Evolutionary conservation across 805 yeast species (phyloP).

Genomic region (Lipomyces oligophaga): DNA sequence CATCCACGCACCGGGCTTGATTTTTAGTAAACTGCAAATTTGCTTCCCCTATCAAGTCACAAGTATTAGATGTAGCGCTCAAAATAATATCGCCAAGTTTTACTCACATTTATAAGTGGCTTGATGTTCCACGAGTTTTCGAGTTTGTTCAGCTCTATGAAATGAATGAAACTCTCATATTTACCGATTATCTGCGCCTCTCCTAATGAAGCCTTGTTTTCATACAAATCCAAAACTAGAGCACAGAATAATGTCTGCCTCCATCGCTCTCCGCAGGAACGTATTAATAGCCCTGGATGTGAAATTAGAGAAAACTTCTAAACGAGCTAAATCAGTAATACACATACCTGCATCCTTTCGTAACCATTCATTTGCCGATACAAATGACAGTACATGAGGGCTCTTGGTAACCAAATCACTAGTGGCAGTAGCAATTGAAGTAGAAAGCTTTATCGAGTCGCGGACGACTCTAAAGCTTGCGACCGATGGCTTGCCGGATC

Average conservation of each 20-base stretch:
- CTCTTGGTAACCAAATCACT: too few species aligned
- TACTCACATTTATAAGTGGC: slow-evolving; percentile 59
- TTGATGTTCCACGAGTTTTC: slow-evolving; percentile 48
- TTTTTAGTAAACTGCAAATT: slow-evolving; percentile 47
- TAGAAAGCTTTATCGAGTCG: slow-evolving; percentile 68
- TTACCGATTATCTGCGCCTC: not conserved
- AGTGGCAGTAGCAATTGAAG: slow-evolving; percentile 40
- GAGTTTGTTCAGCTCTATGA: slow-evolving; percentile 40
- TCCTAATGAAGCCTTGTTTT: not conserved
- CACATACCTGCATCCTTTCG: slow-evolving; percentile 33
- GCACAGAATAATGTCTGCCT: slow-evolving; percentile 42
- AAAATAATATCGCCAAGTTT: not conserved
- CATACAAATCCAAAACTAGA: slow-evolving; percentile 26
- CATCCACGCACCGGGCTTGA: slow-evolving; percentile 89
- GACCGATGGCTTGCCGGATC: too few species aligned
- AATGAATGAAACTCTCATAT: slow-evolving; percentile 28
- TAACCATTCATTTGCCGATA: not conserved
- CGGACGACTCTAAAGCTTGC: too few species aligned
- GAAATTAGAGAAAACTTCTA: not conserved
- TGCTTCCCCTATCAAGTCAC: slow-evolving; percentile 50
- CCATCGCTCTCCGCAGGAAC: slow-evolving; percentile 51
- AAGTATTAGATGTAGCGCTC: not conserved
- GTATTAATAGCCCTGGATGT: slow-evolving; percentile 53
- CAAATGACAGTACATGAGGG: too few species aligned
- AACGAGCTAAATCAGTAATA: not conserved